These are phyloP conservation scores for Dendrocalamus latiflorus DNA, from an alignment of 202 grass and related monocot genomes.

Conservation along the genomic window DNA sequence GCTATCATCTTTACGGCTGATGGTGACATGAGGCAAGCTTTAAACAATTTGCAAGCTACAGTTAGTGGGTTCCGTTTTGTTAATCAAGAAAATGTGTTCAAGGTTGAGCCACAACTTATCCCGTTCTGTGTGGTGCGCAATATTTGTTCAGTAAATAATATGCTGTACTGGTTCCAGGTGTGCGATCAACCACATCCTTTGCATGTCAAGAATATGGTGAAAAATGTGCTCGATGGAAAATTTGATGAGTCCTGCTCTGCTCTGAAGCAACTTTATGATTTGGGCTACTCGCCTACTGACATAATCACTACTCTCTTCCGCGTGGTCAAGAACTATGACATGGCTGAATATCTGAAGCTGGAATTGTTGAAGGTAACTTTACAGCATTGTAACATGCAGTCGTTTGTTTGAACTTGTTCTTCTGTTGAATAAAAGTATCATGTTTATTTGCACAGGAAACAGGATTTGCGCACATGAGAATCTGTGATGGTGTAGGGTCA, in stretches of 20 bases:
- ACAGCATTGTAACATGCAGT: neutral
- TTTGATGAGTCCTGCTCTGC: constrained; percentile 80
- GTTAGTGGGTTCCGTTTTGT: constrained; percentile 89
- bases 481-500: constrained; percentile 94
- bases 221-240: constrained; percentile 80
- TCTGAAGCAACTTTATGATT: constrained; percentile 90
- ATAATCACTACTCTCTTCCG: constrained; percentile 96
- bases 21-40: constrained; percentile 95
- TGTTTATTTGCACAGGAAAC: constrained; percentile 59
- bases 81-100: constrained; percentile 98
- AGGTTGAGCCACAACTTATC: constrained; percentile 35
- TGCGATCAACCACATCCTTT: constrained; percentile 95
- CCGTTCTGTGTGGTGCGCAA: neutral
- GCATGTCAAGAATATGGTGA: constrained; percentile 91
- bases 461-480: constrained; percentile 98
- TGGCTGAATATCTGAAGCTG: constrained; percentile 95
- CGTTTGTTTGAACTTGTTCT: neutral
- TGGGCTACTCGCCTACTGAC: too few species aligned
- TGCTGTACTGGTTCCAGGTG: constrained; percentile 42
- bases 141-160: constrained; percentile 12
- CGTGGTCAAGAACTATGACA: constrained; percentile 94
- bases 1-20: constrained; percentile 99
- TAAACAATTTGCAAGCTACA: constrained; percentile 98
- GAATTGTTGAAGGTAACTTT: constrained; percentile 83
- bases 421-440: neutral